Percentiles rank a stretch among this genome's conserved stretches.
These are phyloP conservation scores for Plectosphaerella sp. DNA, from an alignment of 2,329 filamentous ascomycete species.

Conservation along the genomic window DNA sequence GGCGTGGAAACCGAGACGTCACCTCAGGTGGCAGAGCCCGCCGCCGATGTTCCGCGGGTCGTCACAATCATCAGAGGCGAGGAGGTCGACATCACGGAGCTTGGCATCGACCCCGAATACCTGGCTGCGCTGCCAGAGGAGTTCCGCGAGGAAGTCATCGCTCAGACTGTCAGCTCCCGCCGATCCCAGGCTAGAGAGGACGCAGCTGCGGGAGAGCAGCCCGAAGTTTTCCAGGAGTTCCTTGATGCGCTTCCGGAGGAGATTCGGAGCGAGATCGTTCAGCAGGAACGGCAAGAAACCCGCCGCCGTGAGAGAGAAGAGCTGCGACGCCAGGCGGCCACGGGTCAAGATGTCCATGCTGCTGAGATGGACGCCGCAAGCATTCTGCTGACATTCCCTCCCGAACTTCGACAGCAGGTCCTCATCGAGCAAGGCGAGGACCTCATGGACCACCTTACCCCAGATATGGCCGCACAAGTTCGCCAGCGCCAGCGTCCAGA, in stretches of 20 bases:
- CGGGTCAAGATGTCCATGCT: constrained; percentile 40
- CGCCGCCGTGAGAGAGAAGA: constrained; percentile 84
- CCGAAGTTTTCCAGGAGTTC: constrained; percentile 88
- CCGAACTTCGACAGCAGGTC: constrained; percentile 77
- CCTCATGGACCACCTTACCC: constrained; percentile 76
- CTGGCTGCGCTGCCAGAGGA: constrained; percentile 97
- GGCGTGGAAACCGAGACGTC: constrained; percentile 58
- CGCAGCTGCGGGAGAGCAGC: constrained; percentile 67
- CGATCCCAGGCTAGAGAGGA: constrained; percentile 70
- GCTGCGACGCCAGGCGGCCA: constrained; percentile 61
- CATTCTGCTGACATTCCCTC: constrained; percentile 86
- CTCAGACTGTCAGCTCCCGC: constrained; percentile 79
- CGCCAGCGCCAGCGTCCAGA: constrained; percentile 33
- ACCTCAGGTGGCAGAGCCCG: constrained; percentile 9
- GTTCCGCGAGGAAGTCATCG: constrained; percentile 91
- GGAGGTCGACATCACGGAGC: constrained; percentile 85
- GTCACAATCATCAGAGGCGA: constrained; percentile 81
- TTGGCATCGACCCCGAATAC: constrained; percentile 93
- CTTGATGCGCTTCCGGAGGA: constrained; percentile 88
- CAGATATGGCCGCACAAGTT: constrained; percentile 81
- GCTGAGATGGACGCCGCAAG: constrained; percentile 90
- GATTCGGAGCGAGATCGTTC: constrained; percentile 82
- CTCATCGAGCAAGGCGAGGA: constrained; percentile 90
- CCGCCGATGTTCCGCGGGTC: constrained; percentile 48
- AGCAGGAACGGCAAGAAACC: constrained; percentile 84